Conservation (phyloP, 2,329 filamentous ascomycete species). For the Chaetomium sp. region DNA sequence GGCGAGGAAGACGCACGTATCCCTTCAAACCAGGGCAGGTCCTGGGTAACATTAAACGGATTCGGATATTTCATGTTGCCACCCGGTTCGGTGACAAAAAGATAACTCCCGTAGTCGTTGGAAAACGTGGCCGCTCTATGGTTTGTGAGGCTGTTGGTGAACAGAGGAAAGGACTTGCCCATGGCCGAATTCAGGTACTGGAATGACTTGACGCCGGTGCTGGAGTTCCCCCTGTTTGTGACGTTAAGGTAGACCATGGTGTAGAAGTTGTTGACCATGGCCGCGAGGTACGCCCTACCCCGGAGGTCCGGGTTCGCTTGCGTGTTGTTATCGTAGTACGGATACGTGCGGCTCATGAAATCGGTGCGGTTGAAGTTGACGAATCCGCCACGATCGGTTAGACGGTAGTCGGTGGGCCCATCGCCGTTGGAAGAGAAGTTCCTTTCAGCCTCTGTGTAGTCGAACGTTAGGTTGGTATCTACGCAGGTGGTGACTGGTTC, state of each 20-base stretch:
- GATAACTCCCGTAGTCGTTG: neutral
- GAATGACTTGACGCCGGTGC: constrained; percentile 34
- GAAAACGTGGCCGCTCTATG: constrained; percentile 2
- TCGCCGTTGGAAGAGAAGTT: neutral
- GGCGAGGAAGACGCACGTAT: constrained; percentile 25
- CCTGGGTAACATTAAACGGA: constrained; percentile 37
- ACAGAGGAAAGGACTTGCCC: constrained; percentile 41
- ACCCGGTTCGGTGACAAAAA: constrained; percentile 10
- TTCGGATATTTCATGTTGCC: constrained; percentile 35
- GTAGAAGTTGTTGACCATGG: constrained; percentile 46
- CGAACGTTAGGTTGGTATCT: constrained; percentile 13
- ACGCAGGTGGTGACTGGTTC: constrained; percentile 15
- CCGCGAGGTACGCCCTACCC: constrained; percentile 47
- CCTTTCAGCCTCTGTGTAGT: neutral
- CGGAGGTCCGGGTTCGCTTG: constrained; percentile 44
- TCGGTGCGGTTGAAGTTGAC: constrained; percentile 39
- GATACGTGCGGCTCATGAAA: constrained; percentile 36
- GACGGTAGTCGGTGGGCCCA: constrained; percentile 3
- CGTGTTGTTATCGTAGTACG: constrained; percentile 38
- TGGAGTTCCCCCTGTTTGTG: constrained; percentile 33
- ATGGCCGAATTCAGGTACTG: constrained; percentile 44
- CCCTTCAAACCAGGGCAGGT: constrained; percentile 33
- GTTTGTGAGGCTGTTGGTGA: neutral
- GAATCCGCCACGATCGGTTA: constrained; percentile 50
- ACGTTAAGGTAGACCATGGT: constrained; percentile 47